Conservation (phyloP, 441 rosid species). For the Jatropha multifida region DNA sequence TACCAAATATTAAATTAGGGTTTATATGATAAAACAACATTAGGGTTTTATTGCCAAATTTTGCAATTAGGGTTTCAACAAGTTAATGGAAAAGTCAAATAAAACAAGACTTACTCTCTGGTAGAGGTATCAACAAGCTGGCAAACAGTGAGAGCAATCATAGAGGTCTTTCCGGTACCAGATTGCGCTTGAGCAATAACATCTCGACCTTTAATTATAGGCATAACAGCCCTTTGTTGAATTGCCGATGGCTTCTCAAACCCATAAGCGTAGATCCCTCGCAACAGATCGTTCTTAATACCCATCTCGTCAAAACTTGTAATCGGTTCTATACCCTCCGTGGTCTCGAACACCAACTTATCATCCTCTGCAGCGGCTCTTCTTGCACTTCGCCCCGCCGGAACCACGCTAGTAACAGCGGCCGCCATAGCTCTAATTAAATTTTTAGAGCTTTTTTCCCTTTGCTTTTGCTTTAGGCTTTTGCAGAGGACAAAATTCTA, state of each 20-base stretch:
- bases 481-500: no score
- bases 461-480: no score
- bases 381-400: slow-evolving; percentile 38
- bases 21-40: not conserved
- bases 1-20: not conserved
- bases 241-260: slow-evolving; percentile 95
- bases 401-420: slow-evolving; percentile 39
- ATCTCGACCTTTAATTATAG: slow-evolving; percentile 81
- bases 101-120: slow-evolving; percentile 53
- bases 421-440: slow-evolving; percentile 32
- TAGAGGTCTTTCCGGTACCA: slow-evolving; percentile 93
- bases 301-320: slow-evolving; percentile 86
- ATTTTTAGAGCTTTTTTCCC: no score
- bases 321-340: slow-evolving; percentile 84
- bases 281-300: slow-evolving; percentile 70
- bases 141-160: slow-evolving; percentile 91
- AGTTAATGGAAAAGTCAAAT: not conserved
- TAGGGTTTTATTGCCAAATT: not conserved
- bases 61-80: slow-evolving; percentile 7
- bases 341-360: slow-evolving; percentile 83
- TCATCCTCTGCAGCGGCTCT: slow-evolving; percentile 53
- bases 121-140: slow-evolving; percentile 68
- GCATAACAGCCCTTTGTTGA: slow-evolving; percentile 94
- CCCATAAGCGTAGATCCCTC: slow-evolving; percentile 87
- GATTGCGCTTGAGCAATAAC: slow-evolving; percentile 98